These are phyloP conservation scores for Colletotrichum agaves DNA, from an alignment of 2,329 filamentous ascomycete genomes.

Conservation along the genomic window DNA sequence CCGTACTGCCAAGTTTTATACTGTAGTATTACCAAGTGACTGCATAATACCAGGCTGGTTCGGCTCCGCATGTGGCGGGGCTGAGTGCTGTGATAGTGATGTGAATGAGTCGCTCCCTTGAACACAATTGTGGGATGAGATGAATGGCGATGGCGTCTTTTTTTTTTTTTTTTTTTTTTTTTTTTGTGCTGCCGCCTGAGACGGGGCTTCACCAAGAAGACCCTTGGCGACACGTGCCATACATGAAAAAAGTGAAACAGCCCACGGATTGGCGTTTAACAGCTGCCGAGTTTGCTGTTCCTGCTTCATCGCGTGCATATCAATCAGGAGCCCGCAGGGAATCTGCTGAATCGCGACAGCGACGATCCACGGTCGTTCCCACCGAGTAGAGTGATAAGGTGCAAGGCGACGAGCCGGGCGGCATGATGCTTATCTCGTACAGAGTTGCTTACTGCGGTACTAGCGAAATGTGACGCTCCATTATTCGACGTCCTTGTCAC, in stretches of 20 bases:
- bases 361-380: constrained; percentile 12
- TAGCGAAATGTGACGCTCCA: constrained; percentile 10
- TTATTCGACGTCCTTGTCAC: constrained; percentile 5
- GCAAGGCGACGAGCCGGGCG: constrained; percentile 2
- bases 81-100: background rate
- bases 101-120: constrained; percentile 19
- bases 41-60: too few species aligned
- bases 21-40: too few species aligned
- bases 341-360: background rate
- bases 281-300: background rate
- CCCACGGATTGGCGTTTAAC: background rate
- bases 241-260: constrained; percentile 14
- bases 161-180: too few species aligned
- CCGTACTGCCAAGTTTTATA: too few species aligned
- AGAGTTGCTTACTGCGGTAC: constrained; percentile 12
- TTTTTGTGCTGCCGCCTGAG: background rate
- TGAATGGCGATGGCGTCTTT: constrained; percentile 6
- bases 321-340: constrained; percentile 1
- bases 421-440: constrained; percentile 15
- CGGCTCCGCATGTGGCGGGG: constrained; percentile 6
- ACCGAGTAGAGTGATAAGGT: constrained; percentile 20
- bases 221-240: constrained; percentile 15
- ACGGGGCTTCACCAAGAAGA: constrained; percentile 3
- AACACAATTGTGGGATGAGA: constrained; percentile 4
- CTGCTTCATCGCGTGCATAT: constrained; percentile 7